Base-by-base conservation (phyloP, 768 basidiomycete genomes). In the Lentinula boryana region DNA sequence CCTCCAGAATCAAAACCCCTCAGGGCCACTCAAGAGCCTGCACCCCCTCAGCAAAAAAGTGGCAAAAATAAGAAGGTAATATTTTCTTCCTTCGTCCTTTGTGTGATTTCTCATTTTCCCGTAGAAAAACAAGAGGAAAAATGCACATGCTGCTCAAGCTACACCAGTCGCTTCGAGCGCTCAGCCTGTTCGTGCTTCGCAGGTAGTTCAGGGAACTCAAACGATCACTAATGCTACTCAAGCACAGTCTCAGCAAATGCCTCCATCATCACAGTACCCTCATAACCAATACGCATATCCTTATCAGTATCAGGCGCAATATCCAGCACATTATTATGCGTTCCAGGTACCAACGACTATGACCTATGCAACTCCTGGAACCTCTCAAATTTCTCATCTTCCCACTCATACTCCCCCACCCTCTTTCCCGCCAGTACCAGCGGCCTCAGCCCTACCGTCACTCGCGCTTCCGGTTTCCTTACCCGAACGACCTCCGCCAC, bases 11-110 rank as follows among this genome's bases (percentile, higher is more conserved):
- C 4, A 43, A 38, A 43, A 66, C 38, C 41, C 63, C 12, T 79
- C 82, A 60, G 77, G 80, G 48, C 76, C 68, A 57, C 69, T 76
- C 64, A 63, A 56, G 46, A 55, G 5, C 49, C 49, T 8, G 16
- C 23, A 16, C 12, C 54, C n/a, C 52, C 49, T 62, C 55, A 53
- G 18, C 56, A 52, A 15, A 41, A 40, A 27, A 50, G 31, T 21
- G 38, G 56, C 2, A 41, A 63, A 46, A 44, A 54, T n/a, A 59
- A 58, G 41, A 43, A 53, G 50, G 27, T 46, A 33, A 31, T 18
- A 50, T 59, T 21, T 38, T 10, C 27, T 59, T n/a, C 9, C 23
- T 35, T 50, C 12, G 10, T 36, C 32, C 15, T 6, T 49, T n/a
- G 10, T 49, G 15, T 5, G 13, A n/a, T 38, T 36, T 18, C 13